These are phyloP conservation scores for Aspergillus transmontanensis DNA, from an alignment of 2,329 filamentous ascomycete species.

Conservation along the genomic window DNA sequence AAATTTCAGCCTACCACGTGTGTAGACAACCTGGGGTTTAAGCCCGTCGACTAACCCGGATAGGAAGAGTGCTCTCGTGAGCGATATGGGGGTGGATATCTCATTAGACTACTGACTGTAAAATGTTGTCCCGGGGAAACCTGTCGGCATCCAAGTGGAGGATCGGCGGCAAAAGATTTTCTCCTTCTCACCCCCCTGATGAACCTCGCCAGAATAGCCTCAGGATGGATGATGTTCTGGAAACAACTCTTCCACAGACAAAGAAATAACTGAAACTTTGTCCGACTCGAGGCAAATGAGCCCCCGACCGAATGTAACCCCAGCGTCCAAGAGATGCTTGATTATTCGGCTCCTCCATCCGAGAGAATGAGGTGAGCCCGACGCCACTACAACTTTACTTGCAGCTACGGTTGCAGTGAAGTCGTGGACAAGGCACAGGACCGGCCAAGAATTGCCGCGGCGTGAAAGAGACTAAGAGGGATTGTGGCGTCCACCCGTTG, in stretches of 20 bases:
- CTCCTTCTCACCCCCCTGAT: too few relatives aligned
- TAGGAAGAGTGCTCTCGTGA: neutral
- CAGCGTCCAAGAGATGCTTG: neutral
- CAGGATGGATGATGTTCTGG: neutral
- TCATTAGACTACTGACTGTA: too few relatives aligned
- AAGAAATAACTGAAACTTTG: neutral
- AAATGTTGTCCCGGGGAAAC: neutral
- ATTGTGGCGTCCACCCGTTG: neutral
- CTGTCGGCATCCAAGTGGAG: neutral
- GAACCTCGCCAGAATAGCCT: too few relatives aligned
- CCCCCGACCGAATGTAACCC: neutral
- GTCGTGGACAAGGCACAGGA: neutral
- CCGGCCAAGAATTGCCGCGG: neutral
- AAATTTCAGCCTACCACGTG: conserved; percentile 18
- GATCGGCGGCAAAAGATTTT: neutral
- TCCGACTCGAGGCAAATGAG: neutral
- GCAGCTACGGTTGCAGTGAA: neutral
- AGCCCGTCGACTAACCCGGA: neutral
- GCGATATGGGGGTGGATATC: neutral
- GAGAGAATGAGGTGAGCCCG: neutral
- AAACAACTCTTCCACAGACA: neutral
- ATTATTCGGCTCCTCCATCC: conserved; percentile 1
- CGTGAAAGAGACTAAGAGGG: neutral
- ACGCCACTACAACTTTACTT: conserved; percentile 1
- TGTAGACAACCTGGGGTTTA: neutral